Conservation (phyloP, 176 grass and related monocot genomes). For the Neostapfia colusana region DNA sequence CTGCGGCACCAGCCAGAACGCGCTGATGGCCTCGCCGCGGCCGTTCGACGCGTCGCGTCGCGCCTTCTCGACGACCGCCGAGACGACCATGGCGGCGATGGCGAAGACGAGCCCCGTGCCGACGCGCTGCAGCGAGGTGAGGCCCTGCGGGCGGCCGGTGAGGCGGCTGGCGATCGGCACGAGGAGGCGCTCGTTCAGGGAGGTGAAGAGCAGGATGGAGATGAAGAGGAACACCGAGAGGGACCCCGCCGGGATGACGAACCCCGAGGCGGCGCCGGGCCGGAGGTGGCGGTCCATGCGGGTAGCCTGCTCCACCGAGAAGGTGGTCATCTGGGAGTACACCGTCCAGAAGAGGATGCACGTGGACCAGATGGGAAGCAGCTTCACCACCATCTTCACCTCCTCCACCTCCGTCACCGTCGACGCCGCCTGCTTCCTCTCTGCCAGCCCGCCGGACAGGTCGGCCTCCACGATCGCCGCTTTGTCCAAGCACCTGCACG, state of each 20-base stretch:
- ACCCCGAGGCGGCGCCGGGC: conserved; percentile 16
- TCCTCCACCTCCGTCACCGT: conserved; percentile 74
- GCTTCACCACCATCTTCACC: conserved; percentile 71
- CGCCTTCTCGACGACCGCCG: conserved; percentile 59
- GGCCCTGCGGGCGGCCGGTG: conserved; percentile 54
- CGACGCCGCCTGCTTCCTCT: conserved; percentile 6
- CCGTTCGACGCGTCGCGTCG: conserved; percentile 38
- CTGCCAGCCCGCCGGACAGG: conserved; percentile 19
- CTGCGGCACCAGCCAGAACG: conserved; percentile 75
- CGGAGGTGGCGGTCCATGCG: conserved; percentile 54
- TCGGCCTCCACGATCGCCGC: conserved; percentile 52
- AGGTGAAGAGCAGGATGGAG: conserved; percentile 73
- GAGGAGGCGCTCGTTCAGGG: conserved; percentile 67
- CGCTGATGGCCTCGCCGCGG: conserved; percentile 25
- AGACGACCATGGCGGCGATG: conserved; percentile 48
- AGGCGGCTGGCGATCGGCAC: conserved; percentile 56
- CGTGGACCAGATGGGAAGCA: conserved; percentile 73
- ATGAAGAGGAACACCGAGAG: conserved; percentile 77
- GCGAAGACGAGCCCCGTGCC: conserved; percentile 49
- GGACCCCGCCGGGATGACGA: conserved; percentile 59
- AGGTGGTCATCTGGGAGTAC: conserved; percentile 69
- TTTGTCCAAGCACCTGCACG: conserved; percentile 65
- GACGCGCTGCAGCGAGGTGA: conserved; percentile 69
- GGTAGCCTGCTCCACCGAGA: conserved; percentile 69
- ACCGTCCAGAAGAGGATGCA: conserved; percentile 70